Base-by-base conservation (phyloP, 495 filamentous ascomycete genomes). In the Hyaloscypha bicolor region DNA sequence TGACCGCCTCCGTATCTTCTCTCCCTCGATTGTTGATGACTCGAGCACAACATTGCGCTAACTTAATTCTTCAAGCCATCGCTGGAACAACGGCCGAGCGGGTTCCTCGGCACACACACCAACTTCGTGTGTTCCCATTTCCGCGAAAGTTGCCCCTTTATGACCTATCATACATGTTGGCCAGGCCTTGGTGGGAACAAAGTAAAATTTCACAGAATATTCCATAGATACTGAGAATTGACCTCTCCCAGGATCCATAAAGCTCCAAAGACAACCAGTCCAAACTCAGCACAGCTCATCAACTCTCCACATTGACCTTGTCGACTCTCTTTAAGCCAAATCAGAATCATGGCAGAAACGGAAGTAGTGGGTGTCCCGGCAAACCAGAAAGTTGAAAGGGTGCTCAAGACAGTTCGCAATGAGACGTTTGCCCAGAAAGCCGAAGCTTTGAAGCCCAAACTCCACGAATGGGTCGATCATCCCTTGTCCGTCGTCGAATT, bases 401-500 rank as follows among this genome's bases (percentile, higher is more conserved):
- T 59, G 6, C 60, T 30, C 4, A 37, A 52, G 35, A 63, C 59
- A 16, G 52, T 58, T 6, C 60, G 64, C 60, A 71, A 71, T 53
- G 33, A 65, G 2, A 30, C 16, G 2, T 68, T 71, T 31, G 59
- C 58, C 1, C 57, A 21, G 32, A 66, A 58, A 62, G 69, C 65
- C 3, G 32, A 62, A 45, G 6, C n/a, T 1, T 35, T 71, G 29
- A 51, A 29, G 9, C 69, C 71, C 12, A 32, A 4, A 33, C 60
- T 75, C 14, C 42, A 64, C 33, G 68, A 72, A 65, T 73, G 73
- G 56, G 66, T 70, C 30, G 69, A 72, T 8, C 22, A 53, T 16
- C 73, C 73, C 1, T 61, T 69, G 5, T 63, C 60, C 22, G 63
- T 75, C 37, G 64, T 76, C 3, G 33, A 58, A 33, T 76, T 76